These are phyloP conservation scores for Erigeron canadensis DNA, from an alignment of 129 eudicot genomes.

Conservation along the genomic window DNA sequence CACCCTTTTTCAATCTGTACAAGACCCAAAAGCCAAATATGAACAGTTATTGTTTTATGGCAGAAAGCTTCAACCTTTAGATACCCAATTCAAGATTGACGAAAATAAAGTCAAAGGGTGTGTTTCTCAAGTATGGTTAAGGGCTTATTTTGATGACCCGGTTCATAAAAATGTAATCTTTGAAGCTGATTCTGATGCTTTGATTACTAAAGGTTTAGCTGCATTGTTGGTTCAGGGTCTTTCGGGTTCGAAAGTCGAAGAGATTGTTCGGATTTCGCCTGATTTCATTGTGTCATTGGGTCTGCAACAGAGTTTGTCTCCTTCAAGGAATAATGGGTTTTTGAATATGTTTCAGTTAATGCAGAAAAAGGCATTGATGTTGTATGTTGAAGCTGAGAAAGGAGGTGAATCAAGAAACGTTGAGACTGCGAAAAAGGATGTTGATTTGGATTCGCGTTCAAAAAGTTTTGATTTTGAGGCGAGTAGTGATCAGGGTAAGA, in stretches of 20 bases:
- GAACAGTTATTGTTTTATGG: slow-evolving; percentile 77
- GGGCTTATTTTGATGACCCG: slow-evolving; percentile 59
- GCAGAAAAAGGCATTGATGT: slow-evolving; percentile 73
- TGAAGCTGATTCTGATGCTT: slow-evolving; percentile 87
- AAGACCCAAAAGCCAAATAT: slow-evolving; percentile 79
- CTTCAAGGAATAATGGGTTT: slow-evolving; percentile 93
- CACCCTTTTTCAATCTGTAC: slow-evolving; percentile 64
- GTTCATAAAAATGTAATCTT: slow-evolving; percentile 52
- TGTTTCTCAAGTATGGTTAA: slow-evolving; percentile 91
- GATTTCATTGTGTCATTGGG: slow-evolving; percentile 75
- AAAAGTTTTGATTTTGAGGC: slow-evolving; percentile 6
- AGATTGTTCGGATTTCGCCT: slow-evolving; percentile 64
- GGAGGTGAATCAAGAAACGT: slow-evolving; percentile 19
- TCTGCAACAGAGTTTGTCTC: slow-evolving; percentile 77
- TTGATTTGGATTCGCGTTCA: slow-evolving; percentile 13
- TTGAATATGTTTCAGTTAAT: slow-evolving; percentile 81
- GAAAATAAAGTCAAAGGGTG: slow-evolving; percentile 89
- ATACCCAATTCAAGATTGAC: slow-evolving; percentile 43
- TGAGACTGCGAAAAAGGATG: background rate
- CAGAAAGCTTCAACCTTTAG: slow-evolving; percentile 55
- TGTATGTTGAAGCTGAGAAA: slow-evolving; percentile 63
- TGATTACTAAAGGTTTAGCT: slow-evolving; percentile 78
- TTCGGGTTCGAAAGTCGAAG: slow-evolving; percentile 64
- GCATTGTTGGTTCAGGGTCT: slow-evolving; percentile 82
- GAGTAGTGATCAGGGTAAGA: slow-evolving; percentile 12